Evolutionary conservation across 2,329 filamentous ascomycete species (phyloP), one percentile per base, ranked within the genome.

Genomic region (Cladosporium oxysporum): DNA sequence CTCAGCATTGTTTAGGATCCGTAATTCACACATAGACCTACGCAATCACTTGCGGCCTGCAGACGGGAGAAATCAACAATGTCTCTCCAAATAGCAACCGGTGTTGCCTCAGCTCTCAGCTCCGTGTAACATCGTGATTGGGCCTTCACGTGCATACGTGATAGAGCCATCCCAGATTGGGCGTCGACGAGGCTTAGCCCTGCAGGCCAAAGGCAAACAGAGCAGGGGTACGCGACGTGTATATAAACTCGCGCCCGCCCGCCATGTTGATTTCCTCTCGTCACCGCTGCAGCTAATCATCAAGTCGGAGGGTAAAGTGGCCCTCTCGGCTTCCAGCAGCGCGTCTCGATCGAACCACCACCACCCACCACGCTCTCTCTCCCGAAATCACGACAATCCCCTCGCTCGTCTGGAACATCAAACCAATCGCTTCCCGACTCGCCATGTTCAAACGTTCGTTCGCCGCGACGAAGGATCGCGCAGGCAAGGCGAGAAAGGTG

Each of bases 371-470:
- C 80, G 76, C 78, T 81, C 80, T 68, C 81, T 81, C 79, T 64
- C 66, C 50, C 71, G 69, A 73, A 82, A 82, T 81, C 61, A 52
- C 49, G 61, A 57, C 50, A 11, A 63, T 49, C 44, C 26, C 50
- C 50, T 58, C 78, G 74, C 75, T 65, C 55, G 55, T 59, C 23
- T 35, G 58, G 44, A 50, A 41, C 47, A 11, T 26, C 49, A 28
- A 41, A 35, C 37, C 41, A 11, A 33, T 49, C 62, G 33, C 58
- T 5, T 52, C 57, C 35, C 31, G 31, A 62, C 57, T 52, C 83
- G 84, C 78, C 80, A 97, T 97, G 92, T 96, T 97, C 85, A 96
- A 93, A 83, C 92, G 92, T 79, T 93, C 93, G 76, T 93, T 95
- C 83, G 85, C 88, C 83, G 85, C 89, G 79, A 89, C 90, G 73